Evolutionary conservation across 768 basidiomycete genomes (phyloP).

Genomic region (Russula ochroleuca): DNA sequence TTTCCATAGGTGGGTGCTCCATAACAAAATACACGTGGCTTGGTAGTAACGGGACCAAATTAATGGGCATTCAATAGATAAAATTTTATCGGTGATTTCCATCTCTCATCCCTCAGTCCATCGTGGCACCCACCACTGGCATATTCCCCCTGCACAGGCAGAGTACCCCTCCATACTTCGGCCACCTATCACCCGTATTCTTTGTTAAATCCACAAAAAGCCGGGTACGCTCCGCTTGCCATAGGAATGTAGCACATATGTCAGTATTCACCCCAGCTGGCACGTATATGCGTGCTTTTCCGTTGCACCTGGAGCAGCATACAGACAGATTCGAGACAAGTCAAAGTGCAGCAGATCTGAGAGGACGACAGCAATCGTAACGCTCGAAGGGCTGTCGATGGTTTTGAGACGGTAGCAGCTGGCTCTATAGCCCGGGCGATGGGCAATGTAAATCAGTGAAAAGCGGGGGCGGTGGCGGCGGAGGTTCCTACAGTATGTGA

Average conservation of each 20-base stretch:
- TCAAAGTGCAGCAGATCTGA: slow-evolving; percentile 73
- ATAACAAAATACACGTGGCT: slow-evolving; percentile 4
- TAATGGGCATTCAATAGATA: slow-evolving; percentile 1
- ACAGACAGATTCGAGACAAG: slow-evolving; percentile 46
- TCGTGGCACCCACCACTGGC: slow-evolving; percentile 59
- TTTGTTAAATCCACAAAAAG: slow-evolving; percentile 36
- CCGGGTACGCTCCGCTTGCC: slow-evolving; percentile 39
- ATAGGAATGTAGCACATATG: slow-evolving; percentile 49
- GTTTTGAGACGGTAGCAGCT: slow-evolving; percentile 2
- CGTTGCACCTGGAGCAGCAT: slow-evolving; percentile 44
- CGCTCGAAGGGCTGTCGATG: slow-evolving; percentile 23
- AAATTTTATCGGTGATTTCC: slow-evolving; percentile 7
- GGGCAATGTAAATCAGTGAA: slow-evolving; percentile 11
- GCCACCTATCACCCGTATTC: slow-evolving; percentile 37
- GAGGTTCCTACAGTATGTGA: slow-evolving; percentile 47
- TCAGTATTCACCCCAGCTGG: slow-evolving; percentile 63
- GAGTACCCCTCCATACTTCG: slow-evolving; percentile 11
- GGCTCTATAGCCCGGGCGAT: neutral
- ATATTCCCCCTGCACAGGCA: slow-evolving; percentile 47
- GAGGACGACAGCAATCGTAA: slow-evolving; percentile 57
- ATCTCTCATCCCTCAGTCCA: slow-evolving; percentile 35
- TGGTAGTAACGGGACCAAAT: neutral
- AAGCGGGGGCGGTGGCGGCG: slow-evolving; percentile 23
- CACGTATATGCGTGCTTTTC: slow-evolving; percentile 48
- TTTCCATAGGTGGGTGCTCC: slow-evolving; percentile 8